These are phyloP conservation scores for Syzygium grande DNA, from an alignment of 345 rosid species.

Conservation along the genomic window DNA sequence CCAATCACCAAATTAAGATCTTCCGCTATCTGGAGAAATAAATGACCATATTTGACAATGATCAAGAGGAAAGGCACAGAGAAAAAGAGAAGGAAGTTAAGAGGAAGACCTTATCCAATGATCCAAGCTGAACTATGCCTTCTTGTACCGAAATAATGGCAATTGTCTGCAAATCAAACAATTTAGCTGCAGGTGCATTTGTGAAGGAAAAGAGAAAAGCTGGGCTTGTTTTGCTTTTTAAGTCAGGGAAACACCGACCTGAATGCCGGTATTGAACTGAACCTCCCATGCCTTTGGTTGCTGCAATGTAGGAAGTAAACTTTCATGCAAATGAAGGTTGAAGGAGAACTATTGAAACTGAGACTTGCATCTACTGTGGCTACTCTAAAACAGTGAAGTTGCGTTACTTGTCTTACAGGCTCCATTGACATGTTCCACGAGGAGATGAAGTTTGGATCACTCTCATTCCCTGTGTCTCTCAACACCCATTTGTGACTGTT, in stretches of 20 bases:
- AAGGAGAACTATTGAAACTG: background rate
- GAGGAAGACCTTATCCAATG: conserved; percentile 45
- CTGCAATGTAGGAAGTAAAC: conserved; percentile 15
- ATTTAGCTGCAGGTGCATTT: background rate
- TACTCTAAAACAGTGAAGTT: background rate
- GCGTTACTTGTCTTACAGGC: conserved; percentile 36
- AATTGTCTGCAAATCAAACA: conserved; percentile 43
- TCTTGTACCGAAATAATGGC: conserved; percentile 64
- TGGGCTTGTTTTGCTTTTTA: background rate
- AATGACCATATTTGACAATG: background rate
- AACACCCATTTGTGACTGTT: conserved; percentile 68
- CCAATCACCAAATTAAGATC: conserved; percentile 58
- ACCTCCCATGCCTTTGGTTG: conserved; percentile 68
- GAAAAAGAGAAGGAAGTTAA: background rate
- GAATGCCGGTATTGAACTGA: conserved; percentile 65
- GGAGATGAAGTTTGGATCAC: conserved; percentile 32
- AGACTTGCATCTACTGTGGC: background rate
- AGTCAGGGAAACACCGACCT: conserved; percentile 23
- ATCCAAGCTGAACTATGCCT: conserved; percentile 71
- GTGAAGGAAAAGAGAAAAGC: background rate
- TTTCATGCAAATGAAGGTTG: background rate
- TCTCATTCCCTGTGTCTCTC: conserved; percentile 32
- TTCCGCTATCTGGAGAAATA: conserved; percentile 32
- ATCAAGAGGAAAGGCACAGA: background rate
- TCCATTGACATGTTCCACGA: conserved; percentile 48